Base-by-base conservation (phyloP, 202 grass and related monocot species). In the Zizania palustris region DNA sequence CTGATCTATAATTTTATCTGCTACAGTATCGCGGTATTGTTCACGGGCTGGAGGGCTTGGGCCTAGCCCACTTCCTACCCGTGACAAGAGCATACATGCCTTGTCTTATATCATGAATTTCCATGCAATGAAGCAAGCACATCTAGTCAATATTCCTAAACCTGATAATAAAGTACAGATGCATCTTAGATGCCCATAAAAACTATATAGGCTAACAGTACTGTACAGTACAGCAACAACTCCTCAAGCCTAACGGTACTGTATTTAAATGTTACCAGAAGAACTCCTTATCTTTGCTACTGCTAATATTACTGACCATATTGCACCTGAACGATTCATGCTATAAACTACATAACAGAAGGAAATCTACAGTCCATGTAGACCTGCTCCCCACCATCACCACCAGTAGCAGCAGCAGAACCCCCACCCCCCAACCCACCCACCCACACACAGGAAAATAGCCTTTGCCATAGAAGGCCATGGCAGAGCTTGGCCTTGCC, bases 131-230 rank as follows among this genome's bases (percentile, higher is more conserved):
- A 68, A 48, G 20, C 12, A 0, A 7, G 9, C 14, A 35, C 22
- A 50, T 49, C 45, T 46, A 36, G 34, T 69, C 63, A 66, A 66
- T 66, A 44, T 66, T 39, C 36, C 60, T 43, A 65, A 43, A 65
- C 16, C 9, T 65, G 63, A 18, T 67, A 77, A 58, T 77, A 67
- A 57, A 56, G 15, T 55, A 62, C 19, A 36, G 48, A 7, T 59
- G 9, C 43, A 37, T 75, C 58, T 51, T 21, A 33, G 11, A 37
- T 79, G 58, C 35, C 49, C 16, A 39, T n/a, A 13, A 21, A 58
- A 54, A 15, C 8, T 7, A 1, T 63, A 42, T 42, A 65, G 10
- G n/a, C n/a, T n/a, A n/a, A n/a, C n/a, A n/a, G n/a, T n/a, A 15
- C 8, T 7, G 0, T 63, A 42, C 19, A 65, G 10, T 53, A 44